Conservation (phyloP, 106 monocot genomes). For the Platanthera guangdongensis region DNA sequence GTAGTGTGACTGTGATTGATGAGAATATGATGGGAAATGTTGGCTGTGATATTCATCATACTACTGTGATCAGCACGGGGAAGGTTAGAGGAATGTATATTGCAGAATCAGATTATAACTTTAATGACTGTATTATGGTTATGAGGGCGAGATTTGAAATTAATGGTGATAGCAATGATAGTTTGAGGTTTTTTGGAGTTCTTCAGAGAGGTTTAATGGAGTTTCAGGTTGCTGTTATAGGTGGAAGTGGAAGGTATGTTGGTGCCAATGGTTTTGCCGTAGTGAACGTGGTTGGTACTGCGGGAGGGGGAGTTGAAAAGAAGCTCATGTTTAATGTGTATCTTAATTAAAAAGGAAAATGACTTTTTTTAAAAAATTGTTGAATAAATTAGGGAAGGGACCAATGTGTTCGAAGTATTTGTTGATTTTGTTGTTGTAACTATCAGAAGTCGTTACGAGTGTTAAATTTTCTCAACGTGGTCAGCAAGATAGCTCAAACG, state of each 20-base stretch:
- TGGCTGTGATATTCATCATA: background rate
- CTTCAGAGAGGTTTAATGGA: slow-evolving; percentile 14
- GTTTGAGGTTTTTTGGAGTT: slow-evolving; percentile 51
- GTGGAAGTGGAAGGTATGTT: slow-evolving; percentile 40
- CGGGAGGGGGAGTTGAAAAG: slow-evolving; percentile 7
- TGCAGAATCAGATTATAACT: slow-evolving; percentile 10
- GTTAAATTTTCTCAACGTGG: no score
- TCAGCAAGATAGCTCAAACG: no score
- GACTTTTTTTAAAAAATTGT: background rate
- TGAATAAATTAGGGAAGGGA: background rate
- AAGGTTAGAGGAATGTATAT: slow-evolving; percentile 36
- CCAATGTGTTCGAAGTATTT: background rate
- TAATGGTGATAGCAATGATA: slow-evolving; percentile 1
- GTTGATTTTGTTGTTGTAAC: no score
- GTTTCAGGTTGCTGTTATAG: slow-evolving; percentile 49
- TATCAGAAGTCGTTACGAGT: no score
- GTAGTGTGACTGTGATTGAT: slow-evolving; percentile 21
- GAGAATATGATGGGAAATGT: slow-evolving; percentile 16
- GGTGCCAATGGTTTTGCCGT: slow-evolving; percentile 34
- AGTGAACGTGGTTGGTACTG: slow-evolving; percentile 10
- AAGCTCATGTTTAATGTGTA: slow-evolving; percentile 37
- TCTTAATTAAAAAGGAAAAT: slow-evolving; percentile 16
- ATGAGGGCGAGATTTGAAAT: slow-evolving; percentile 25
- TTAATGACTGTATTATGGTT: slow-evolving; percentile 29
- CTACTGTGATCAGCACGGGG: background rate